Evolutionary conservation across 2,329 filamentous ascomycete genomes (phyloP), one percentile per base, ranked within the genome.

Genomic region (Phoma herbarum): DNA sequence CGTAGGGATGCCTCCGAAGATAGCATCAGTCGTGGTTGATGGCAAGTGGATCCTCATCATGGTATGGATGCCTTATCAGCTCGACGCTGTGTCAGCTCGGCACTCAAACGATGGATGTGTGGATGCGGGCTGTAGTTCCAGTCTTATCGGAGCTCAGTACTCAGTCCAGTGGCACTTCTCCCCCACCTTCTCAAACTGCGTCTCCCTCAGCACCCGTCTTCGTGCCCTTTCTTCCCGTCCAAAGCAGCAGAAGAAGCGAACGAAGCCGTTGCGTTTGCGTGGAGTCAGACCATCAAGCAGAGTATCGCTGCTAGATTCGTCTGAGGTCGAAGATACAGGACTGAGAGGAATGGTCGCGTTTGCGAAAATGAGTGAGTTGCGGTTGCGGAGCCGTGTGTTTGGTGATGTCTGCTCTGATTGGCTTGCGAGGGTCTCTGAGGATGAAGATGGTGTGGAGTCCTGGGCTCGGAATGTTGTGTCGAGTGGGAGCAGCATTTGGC

Each of bases 301-400:
- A 14, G 54, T 51, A 28, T 70, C 65, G 44, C 52, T 63, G 26
- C 28, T 45, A 4, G 42, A 55, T 26, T 52, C 50, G 42, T 52
- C 46, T 9, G 68, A 62, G 2, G 63, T 58, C 0, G 72, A 66
- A 0, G 65, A 63, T 2, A 58, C 42, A 0, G 74, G 74, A 59
- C 70, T 74, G 16, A 75, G 67, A 2, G 74, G 74, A 43, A 76
- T 74, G 2, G 70, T 75, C 1, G 74, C 74, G 41, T 75, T 72
- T 57, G 63, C 66, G 66, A 76, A 76, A 57, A 76, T 75, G 22
- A 71, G 53, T 0, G 70, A 71, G 47, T 69, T 64, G 49, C 42
- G 60, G 37, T 47, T 58, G 49, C 56, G 56, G 18, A 45, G 37
- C 44, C 44, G 49, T 52, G 44, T 49, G 29, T 23, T 16, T 1